Conservation (phyloP, 306 rosid genomes). For the Prunus mongolica region DNA sequence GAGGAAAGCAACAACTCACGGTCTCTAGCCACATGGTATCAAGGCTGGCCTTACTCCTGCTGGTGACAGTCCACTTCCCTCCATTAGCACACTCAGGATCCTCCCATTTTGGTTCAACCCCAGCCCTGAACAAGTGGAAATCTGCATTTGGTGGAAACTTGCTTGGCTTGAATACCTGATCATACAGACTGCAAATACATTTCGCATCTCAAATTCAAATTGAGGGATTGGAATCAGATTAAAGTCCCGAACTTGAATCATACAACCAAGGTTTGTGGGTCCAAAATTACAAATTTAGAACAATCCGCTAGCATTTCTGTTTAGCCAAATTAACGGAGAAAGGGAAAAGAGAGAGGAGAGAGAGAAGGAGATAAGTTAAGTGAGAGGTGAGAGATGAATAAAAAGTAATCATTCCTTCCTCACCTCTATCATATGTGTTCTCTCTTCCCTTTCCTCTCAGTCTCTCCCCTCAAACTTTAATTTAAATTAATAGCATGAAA, state of each 20-base stretch:
- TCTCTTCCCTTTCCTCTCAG: neutral
- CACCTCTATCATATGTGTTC: neutral
- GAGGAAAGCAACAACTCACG: slow-evolving; percentile 33
- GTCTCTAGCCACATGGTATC: slow-evolving; percentile 97
- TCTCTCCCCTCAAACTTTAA: neutral
- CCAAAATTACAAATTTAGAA: neutral
- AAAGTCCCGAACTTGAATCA: neutral
- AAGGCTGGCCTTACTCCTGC: slow-evolving; percentile 56
- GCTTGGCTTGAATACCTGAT: slow-evolving; percentile 86
- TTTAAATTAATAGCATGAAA: neutral
- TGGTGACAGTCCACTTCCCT: slow-evolving; percentile 80
- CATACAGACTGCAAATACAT: slow-evolving; percentile 54
- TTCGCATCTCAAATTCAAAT: neutral
- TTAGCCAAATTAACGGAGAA: neutral
- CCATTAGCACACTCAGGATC: slow-evolving; percentile 97
- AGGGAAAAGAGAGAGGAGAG: neutral
- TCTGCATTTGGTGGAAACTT: slow-evolving; percentile 62
- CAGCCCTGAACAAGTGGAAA: slow-evolving; percentile 81
- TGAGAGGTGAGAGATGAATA: neutral
- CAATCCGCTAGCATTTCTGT: neutral
- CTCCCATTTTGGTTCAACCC: slow-evolving; percentile 97
- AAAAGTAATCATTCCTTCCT: neutral
- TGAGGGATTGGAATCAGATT: neutral
- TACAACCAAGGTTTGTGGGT: neutral
- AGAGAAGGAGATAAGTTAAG: neutral